Base-by-base conservation (phyloP, 805 yeast genomes). In the Hanseniaspora lachancei region DNA sequence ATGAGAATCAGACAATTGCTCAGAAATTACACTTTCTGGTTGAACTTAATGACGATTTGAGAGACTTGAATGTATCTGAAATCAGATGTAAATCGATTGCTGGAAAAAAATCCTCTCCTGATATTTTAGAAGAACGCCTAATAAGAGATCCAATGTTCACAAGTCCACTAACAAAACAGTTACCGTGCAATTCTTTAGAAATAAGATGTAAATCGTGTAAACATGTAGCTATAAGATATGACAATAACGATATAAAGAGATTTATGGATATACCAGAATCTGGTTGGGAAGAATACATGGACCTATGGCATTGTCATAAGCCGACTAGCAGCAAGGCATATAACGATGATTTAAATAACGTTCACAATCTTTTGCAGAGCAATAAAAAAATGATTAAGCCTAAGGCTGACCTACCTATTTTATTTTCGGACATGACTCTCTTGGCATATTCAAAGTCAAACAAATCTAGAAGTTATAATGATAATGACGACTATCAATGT, bases 301-400 rank as follows among this genome's bases (percentile, higher is more conserved):
- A 91, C 57, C 85, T 84, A 60, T 91, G 98, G 98, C 97, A 91
- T 66, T 91, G 98, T 65, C 97, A 91, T 64, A 84, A 84, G 62
- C 95, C 95, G 0, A 66, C 68, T 43, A 62, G 21, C 57, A 64
- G 29, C 64, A 57, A 41, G 64, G 65, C 34, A 66, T 67, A 47
- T 8, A 43, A 57, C 61, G 64, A 43, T 50, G 54, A 41, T 57
- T 53, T 55, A 12, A 59, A 59, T 36, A 56, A 53, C 8, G 60
- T 57, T 15, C 62, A 62, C 48, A 61, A 61, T 40, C 60, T 60
- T 21, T 16, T 41, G n/a, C 27, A 41, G 5, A 21, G 23, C 18
- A 41, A 23, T 8, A 41, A 32, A 41, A 41, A 23, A 16, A 23
- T 41, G 29, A 52, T 68, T 23, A 54, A 55, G 9, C 72, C 72